Conservation (phyloP, 192 early-diverging fungal genomes). For the Backusella tuberculispora region DNA sequence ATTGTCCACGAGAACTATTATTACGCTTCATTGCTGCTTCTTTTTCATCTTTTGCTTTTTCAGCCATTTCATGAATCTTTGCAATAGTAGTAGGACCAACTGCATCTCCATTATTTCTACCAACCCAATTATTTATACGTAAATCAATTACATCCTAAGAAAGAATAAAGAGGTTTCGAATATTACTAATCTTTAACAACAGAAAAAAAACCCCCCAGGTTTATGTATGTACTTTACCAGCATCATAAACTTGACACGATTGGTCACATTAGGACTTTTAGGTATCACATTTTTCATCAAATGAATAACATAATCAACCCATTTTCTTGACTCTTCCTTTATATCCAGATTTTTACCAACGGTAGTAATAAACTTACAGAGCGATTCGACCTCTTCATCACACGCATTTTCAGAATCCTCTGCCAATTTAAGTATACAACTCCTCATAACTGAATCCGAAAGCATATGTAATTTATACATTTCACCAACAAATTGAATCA, state of each 20-base stretch:
- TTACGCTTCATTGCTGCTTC: conserved; percentile 65
- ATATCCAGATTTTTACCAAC: conserved; percentile 85
- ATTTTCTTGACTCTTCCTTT: conserved; percentile 52
- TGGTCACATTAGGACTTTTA: conserved; percentile 67
- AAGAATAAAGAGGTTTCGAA: neutral
- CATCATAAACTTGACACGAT: conserved; percentile 94
- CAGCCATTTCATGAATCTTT: conserved; percentile 81
- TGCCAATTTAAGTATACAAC: conserved; percentile 84
- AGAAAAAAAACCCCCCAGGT: neutral
- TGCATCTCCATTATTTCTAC: conserved; percentile 51
- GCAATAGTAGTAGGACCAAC: conserved; percentile 90
- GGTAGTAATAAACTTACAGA: conserved; percentile 91
- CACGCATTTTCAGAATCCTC: conserved; percentile 74
- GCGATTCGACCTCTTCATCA: conserved; percentile 94
- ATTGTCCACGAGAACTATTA: conserved; percentile 57
- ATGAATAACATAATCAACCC: conserved; percentile 84
- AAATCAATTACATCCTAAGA: conserved; percentile 57
- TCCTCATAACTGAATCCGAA: conserved; percentile 94
- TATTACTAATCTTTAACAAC: neutral
- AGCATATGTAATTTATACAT: conserved; percentile 91
- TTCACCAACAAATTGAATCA: conserved; percentile 95
- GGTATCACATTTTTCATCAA: conserved; percentile 76
- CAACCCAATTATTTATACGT: conserved; percentile 77
- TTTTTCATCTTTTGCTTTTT: conserved; percentile 71
- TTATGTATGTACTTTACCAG: conserved; percentile 19